Evolutionary conservation across 768 basidiomycete species (phyloP).

Genomic region (Amanita pseudoporphyria): DNA sequence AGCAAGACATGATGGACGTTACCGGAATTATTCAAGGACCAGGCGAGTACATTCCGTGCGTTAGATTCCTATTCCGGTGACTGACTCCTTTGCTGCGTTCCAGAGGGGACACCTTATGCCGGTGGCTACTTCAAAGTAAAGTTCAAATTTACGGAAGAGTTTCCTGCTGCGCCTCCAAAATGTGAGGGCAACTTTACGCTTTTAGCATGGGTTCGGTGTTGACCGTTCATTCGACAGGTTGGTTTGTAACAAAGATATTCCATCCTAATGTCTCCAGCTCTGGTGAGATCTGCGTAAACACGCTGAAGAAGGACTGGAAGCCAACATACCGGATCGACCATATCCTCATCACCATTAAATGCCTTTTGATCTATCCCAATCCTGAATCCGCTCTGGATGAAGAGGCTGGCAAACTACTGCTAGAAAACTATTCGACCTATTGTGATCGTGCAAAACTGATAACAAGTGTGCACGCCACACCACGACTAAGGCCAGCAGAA

Average conservation of each 20-base stretch:
- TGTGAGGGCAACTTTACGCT: conserved; percentile 40
- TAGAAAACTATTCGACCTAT: conserved; percentile 87
- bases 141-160: conserved; percentile 90
- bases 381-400: conserved; percentile 95
- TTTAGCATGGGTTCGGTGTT: conserved; percentile 4
- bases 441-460: conserved; percentile 81
- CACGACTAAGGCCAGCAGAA: conserved; percentile 62
- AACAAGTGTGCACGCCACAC: conserved; percentile 86
- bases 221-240: conserved; percentile 39
- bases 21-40: conserved; percentile 87
- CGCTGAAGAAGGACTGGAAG: conserved; percentile 96
- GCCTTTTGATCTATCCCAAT: conserved; percentile 93
- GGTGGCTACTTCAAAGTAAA: conserved; percentile 63
- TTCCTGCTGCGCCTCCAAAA: conserved; percentile 89
- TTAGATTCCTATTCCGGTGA: conserved; percentile 9
- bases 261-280: conserved; percentile 88
- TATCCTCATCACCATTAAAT: conserved; percentile 89
- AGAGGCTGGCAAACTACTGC: conserved; percentile 85
- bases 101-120: conserved; percentile 58
- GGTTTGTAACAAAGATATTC: conserved; percentile 92
- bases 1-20: conserved; percentile 84
- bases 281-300: conserved; percentile 96
- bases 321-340: conserved; percentile 83
- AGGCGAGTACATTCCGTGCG: conserved; percentile 38
- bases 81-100: conserved; percentile 16